Base-by-base conservation (phyloP, 352 stramenopile genomes). In the Globisporangium orthogonon region DNA sequence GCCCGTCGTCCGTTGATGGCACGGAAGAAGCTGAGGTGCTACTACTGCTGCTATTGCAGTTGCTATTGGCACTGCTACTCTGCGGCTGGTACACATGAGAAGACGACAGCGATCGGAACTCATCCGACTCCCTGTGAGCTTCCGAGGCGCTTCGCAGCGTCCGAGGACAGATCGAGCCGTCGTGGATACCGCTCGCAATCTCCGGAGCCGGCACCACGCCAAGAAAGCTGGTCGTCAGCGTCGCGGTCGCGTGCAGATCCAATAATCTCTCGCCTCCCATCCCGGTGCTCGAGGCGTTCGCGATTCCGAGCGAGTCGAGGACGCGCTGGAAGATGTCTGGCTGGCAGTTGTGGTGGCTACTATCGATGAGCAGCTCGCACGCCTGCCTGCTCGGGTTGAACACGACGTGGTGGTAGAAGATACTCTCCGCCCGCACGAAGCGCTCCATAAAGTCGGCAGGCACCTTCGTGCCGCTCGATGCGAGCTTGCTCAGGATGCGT, bases 341-440 rank as follows among this genome's bases (percentile, higher is more conserved):
- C 29, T 79, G 76, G 51, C 74, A 86, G 44, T 85, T 84, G 4
- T 29, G 31, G 31, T 86, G 66, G 17, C 58, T 66, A 4, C 65
- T 62, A 44, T 79, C 67, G 60, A 87, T 61, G 29, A 91, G 67
- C 30, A 87, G 78, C 47, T 85, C 72, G 45, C 78, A 87, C 7
- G 52, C 54, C 11, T 70, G 63, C 29, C 61, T 58, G 30, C 54
- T 60, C 2, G 73, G 54, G 52, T 91, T 86, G 69, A 87, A 91
- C 53, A 91, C 54, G 40, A 89, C 71, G 57, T 91, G 82, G 58
- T 91, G 79, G 60, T 74, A 90, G 60, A 91, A 91, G n/a, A 89
- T 72, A 50, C 76, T 74, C 56, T 91, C 82, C 7, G 79, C 79
- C 18, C 77, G 73, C 40, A 75, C 54, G 28, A 88, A 89, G 9